phyloP scores from a whole-genome alignment of 2,329 filamentous ascomycete species.

The Boeremia exigua region DNA sequence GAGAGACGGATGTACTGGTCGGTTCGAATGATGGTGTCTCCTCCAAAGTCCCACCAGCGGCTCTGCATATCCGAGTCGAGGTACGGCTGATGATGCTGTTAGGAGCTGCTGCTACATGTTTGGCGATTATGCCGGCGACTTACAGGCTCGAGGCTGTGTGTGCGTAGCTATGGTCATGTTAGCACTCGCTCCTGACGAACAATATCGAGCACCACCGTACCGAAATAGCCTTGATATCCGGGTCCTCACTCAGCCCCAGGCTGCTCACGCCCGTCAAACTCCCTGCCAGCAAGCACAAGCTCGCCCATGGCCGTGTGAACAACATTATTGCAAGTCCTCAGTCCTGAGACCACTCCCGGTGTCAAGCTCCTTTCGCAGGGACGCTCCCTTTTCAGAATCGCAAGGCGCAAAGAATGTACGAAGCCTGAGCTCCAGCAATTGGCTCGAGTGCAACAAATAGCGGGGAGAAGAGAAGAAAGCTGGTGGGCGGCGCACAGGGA shows the following conservation, averaged over 20 bases:
- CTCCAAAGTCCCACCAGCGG: slow-evolving; percentile 99
- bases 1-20: slow-evolving; percentile 89
- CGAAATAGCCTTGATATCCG: slow-evolving; percentile 68
- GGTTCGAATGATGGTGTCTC: slow-evolving; percentile 82
- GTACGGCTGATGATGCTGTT: slow-evolving; percentile 72
- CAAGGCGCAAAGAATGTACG: slow-evolving; percentile 35
- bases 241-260: slow-evolving; percentile 45
- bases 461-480: slow-evolving; percentile 33
- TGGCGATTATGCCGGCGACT: slow-evolving; percentile 48
- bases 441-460: slow-evolving; percentile 17
- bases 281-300: slow-evolving; percentile 48
- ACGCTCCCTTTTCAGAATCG: neutral
- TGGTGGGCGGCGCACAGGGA: slow-evolving; percentile 36
- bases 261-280: slow-evolving; percentile 39
- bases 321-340: slow-evolving; percentile 37
- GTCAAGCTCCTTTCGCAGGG: slow-evolving; percentile 2
- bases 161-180: slow-evolving; percentile 69
- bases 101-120: slow-evolving; percentile 13
- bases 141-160: slow-evolving; percentile 82
- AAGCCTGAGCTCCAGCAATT: slow-evolving; percentile 35
- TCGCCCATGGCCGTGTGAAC: slow-evolving; percentile 44
- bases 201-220: slow-evolving; percentile 54
- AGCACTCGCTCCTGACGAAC: slow-evolving; percentile 23
- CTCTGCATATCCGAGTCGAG: slow-evolving; percentile 98
- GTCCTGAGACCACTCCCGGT: slow-evolving; percentile 21